Percentiles rank a stretch among this genome's conserved stretches.
Evolutionary conservation across 1,139 yeast genomes (phyloP).

Genomic region (Saccharomyces pastorianus): DNA sequence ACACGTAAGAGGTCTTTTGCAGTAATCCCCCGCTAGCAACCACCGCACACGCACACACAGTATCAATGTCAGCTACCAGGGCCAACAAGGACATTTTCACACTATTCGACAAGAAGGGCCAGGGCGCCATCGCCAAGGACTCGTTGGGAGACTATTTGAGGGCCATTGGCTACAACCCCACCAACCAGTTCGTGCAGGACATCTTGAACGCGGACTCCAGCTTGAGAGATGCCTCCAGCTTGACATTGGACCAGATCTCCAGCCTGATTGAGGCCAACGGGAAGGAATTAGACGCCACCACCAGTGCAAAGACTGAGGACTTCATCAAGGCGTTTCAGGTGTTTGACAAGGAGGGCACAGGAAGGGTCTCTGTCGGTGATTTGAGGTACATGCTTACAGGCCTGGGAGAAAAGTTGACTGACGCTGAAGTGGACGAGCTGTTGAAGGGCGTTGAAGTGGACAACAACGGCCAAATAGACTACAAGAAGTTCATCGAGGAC

Average conservation of each 20-base stretch:
- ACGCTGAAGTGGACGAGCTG: slow-evolving; percentile 89
- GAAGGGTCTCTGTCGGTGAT: slow-evolving; percentile 95
- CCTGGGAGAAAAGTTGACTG: slow-evolving; percentile 84
- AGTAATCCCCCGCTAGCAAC: background rate
- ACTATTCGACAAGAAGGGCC: slow-evolving; percentile 91
- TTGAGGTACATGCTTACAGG: slow-evolving; percentile 87
- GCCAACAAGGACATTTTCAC: slow-evolving; percentile 96
- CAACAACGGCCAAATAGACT: slow-evolving; percentile 89
- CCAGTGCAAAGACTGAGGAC: slow-evolving; percentile 50
- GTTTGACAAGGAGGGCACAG: slow-evolving; percentile 91
- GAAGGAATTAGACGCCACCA: slow-evolving; percentile 26
- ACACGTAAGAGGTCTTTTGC: background rate
- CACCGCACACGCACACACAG: background rate
- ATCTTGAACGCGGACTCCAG: slow-evolving; percentile 12
- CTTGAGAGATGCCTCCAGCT: background rate
- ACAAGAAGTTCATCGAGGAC: slow-evolving; percentile 88
- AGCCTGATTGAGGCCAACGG: slow-evolving; percentile 22
- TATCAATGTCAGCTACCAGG: slow-evolving; percentile 35
- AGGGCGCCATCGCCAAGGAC: slow-evolving; percentile 83
- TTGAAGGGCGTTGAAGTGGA: slow-evolving; percentile 92
- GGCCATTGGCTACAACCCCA: slow-evolving; percentile 98
- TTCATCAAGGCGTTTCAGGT: slow-evolving; percentile 96
- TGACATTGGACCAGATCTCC: slow-evolving; percentile 23
- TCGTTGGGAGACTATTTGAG: slow-evolving; percentile 88
- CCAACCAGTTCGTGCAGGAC: slow-evolving; percentile 35